Evolutionary conservation across 805 yeast genomes (phyloP).

Genomic region (Isabelozyma heimii): DNA sequence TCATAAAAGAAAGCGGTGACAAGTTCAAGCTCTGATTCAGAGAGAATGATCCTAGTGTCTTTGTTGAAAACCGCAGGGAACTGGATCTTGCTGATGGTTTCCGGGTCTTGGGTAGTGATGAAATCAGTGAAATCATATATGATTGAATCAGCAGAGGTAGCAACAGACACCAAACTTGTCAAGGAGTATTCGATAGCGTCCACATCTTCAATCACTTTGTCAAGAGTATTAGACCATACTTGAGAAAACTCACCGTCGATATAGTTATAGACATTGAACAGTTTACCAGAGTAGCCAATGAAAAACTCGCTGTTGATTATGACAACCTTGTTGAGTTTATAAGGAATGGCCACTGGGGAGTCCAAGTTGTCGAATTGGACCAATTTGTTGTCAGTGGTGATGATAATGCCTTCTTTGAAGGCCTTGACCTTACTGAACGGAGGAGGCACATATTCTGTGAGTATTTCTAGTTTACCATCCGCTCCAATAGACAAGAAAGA

Average conservation of each 20-base stretch:
- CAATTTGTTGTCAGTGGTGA: slow-evolving; percentile 3
- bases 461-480: not conserved
- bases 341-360: not conserved
- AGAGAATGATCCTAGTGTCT: not conserved
- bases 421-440: slow-evolving; percentile 1
- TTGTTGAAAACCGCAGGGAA: slow-evolving; percentile 1
- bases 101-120: slow-evolving; percentile 10
- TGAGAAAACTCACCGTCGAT: not conserved
- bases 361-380: slow-evolving; percentile 1
- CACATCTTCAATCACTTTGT: not conserved
- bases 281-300: not conserved
- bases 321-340: not conserved
- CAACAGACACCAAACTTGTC: not conserved
- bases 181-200: not conserved
- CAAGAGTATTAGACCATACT: not conserved
- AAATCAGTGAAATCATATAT: slow-evolving; percentile 22
- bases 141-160: not conserved
- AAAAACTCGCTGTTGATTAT: not conserved
- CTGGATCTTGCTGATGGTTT: slow-evolving; percentile 13
- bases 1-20: slow-evolving; percentile 1
- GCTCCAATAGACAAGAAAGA: slow-evolving; percentile 5
- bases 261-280: not conserved
- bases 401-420: slow-evolving; percentile 9
- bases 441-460: slow-evolving; percentile 1
- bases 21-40: slow-evolving; percentile 2